These are phyloP conservation scores for Mitragyna speciosa DNA, from an alignment of 257 asterid genomes.

Conservation along the genomic window DNA sequence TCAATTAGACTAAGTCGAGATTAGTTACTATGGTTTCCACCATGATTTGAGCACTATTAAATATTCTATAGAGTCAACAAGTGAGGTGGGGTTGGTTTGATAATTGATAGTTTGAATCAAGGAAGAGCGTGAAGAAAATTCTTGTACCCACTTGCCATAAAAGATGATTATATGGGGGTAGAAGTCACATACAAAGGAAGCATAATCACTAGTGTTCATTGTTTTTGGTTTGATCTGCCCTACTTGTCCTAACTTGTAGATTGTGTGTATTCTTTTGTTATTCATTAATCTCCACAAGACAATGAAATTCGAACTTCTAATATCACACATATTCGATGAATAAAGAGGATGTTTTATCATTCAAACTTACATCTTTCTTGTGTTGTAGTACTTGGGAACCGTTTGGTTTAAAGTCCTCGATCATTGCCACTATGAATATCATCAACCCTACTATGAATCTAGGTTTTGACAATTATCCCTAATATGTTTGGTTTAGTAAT, in stretches of 20 bases:
- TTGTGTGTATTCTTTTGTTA: background rate
- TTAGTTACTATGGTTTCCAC: background rate
- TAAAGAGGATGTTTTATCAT: background rate
- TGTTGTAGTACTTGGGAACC: no score
- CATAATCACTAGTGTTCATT: no score
- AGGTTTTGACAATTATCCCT: no score
- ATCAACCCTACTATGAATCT: no score
- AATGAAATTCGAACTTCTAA: background rate
- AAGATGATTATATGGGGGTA: background rate
- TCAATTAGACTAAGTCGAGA: background rate
- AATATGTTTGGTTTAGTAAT: no score
- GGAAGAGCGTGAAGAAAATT: background rate
- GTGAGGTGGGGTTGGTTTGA: background rate
- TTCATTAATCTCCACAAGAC: background rate
- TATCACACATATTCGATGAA: background rate
- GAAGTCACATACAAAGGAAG: background rate
- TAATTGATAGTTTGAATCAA: background rate
- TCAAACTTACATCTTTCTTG: background rate
- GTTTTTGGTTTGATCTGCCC: background rate
- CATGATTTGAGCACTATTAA: background rate
- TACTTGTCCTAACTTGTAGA: background rate
- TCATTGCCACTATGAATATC: no score
- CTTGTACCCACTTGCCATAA: constrained; percentile 6
- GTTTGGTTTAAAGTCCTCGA: no score
- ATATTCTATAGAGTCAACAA: background rate